These are phyloP conservation scores for Dictyostelium purpureum DNA, from an alignment of 78 protist species.

Conservation along the genomic window DNA sequence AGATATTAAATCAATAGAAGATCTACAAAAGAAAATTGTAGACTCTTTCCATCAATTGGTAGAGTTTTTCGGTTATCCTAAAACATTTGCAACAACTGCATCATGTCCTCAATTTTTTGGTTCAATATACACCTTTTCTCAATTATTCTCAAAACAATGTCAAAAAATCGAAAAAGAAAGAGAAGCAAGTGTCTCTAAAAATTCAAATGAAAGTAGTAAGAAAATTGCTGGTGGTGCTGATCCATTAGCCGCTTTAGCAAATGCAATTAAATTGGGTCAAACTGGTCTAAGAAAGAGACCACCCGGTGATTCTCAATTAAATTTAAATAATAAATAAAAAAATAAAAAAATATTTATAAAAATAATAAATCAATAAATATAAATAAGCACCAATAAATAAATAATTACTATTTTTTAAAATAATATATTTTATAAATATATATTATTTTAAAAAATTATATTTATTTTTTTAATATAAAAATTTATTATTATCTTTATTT, in stretches of 20 bases:
- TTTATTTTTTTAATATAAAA: too few species aligned
- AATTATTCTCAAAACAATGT: constrained; percentile 13
- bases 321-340: background rate
- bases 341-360: background rate
- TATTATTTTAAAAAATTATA: too few species aligned
- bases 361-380: background rate
- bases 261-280: constrained; percentile 72
- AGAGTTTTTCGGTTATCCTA: constrained; percentile 59
- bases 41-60: constrained; percentile 7
- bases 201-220: background rate
- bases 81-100: background rate
- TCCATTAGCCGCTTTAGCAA: constrained; percentile 72
- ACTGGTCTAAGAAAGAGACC: constrained; percentile 2
- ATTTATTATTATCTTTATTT: too few species aligned
- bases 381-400: too few species aligned
- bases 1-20: constrained; percentile 20
- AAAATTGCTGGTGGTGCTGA: constrained; percentile 72
- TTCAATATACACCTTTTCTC: constrained; percentile 28
- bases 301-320: constrained; percentile 5
- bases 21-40: background rate
- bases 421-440: too few species aligned
- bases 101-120: constrained; percentile 70
- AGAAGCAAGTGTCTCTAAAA: constrained; percentile 11
- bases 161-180: constrained; percentile 62
- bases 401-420: too few species aligned